These are phyloP conservation scores for Penicillium herquei DNA, from an alignment of 495 filamentous ascomycete species.

Conservation along the genomic window DNA sequence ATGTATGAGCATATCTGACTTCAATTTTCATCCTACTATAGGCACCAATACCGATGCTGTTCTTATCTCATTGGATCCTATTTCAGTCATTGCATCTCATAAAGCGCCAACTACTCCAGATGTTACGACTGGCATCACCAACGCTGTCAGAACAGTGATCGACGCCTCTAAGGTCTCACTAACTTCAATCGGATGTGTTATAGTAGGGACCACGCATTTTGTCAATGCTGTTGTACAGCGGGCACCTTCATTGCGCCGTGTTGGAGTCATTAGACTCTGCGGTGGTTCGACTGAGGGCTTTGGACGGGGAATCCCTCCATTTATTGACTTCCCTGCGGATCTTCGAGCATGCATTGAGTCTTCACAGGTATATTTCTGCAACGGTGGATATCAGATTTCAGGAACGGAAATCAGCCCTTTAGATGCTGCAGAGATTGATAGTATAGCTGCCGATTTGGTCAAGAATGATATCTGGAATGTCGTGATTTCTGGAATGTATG, in stretches of 20 bases:
- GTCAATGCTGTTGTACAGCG: constrained; percentile 62
- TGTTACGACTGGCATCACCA: constrained; percentile 54
- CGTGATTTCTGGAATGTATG: constrained; percentile 58
- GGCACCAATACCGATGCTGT: constrained; percentile 65
- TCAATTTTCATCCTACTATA: neutral
- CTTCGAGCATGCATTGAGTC: constrained; percentile 29
- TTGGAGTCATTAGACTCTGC: constrained; percentile 54
- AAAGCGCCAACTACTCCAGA: constrained; percentile 60
- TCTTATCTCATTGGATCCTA: constrained; percentile 49
- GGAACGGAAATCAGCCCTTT: constrained; percentile 20
- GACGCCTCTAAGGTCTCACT: constrained; percentile 34
- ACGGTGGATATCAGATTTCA: constrained; percentile 25
- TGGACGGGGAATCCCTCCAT: constrained; percentile 48
- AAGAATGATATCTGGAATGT: constrained; percentile 35
- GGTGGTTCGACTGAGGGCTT: constrained; percentile 48
- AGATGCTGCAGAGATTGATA: constrained; percentile 15
- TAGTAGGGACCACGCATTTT: constrained; percentile 63
- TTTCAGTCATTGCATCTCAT: constrained; percentile 48
- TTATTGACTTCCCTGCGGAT: constrained; percentile 40
- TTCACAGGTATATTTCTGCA: constrained; percentile 12
- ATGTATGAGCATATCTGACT: neutral
- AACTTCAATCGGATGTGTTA: constrained; percentile 50
- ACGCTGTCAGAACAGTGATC: constrained; percentile 48
- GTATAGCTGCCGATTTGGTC: constrained; percentile 7
- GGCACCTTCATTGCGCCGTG: constrained; percentile 42